Percentiles rank a stretch among this genome's conserved stretches.
These are phyloP conservation scores for Fraxinus velutina DNA, from an alignment of 305 asterid species.

Conservation along the genomic window DNA sequence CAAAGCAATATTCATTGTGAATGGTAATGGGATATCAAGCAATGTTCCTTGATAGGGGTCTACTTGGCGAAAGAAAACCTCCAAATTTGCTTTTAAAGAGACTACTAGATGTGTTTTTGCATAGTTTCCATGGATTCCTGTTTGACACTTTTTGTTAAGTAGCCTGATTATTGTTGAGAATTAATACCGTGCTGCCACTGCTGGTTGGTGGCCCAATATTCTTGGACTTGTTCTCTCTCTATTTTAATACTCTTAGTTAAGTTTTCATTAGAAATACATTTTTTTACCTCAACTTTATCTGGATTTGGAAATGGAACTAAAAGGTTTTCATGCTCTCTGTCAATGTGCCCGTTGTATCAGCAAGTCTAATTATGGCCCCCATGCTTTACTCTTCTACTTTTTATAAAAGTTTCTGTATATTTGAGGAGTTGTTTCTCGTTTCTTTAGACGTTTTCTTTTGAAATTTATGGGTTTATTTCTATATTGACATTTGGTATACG, in stretches of 20 bases:
- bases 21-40: neutral
- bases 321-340: neutral
- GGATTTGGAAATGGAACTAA: neutral
- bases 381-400: neutral
- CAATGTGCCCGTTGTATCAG: neutral
- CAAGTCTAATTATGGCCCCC: neutral
- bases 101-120: neutral
- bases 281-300: neutral
- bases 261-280: neutral
- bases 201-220: neutral
- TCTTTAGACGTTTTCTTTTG: conserved; percentile 15
- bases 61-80: neutral
- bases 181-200: neutral
- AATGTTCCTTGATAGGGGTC: conserved; percentile 1
- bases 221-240: neutral
- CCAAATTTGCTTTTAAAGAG: neutral
- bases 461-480: neutral
- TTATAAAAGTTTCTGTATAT: neutral
- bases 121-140: neutral
- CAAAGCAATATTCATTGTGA: neutral
- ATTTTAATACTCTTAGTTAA: neutral
- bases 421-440: neutral
- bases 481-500: neutral
- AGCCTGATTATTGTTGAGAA: neutral
- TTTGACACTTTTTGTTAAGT: neutral